Conservation (phyloP, 257 asterid genomes). For the Parsonsia alboflavescens region DNA sequence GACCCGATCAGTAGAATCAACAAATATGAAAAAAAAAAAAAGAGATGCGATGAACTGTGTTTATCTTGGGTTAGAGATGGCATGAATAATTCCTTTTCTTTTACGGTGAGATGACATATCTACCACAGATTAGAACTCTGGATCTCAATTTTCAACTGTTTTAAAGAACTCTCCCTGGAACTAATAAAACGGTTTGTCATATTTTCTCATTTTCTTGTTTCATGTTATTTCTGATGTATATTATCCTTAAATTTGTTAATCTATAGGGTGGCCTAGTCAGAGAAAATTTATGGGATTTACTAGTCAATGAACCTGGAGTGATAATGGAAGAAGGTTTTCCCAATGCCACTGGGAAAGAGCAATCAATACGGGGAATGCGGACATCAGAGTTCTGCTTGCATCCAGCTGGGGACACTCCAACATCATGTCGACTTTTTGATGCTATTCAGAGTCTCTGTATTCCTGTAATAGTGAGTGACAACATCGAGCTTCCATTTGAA, state of each 20-base stretch:
- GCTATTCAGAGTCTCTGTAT: slow-evolving; percentile 93
- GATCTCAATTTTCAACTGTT: no score
- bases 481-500: slow-evolving; percentile 91
- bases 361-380: slow-evolving; percentile 86
- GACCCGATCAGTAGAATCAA: neutral
- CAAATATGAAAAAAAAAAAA: neutral
- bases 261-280: slow-evolving; percentile 81
- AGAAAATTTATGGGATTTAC: slow-evolving; percentile 80
- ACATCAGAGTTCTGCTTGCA: slow-evolving; percentile 90
- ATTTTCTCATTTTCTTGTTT: neutral
- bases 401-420: slow-evolving; percentile 96
- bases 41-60: neutral
- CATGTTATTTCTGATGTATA: neutral
- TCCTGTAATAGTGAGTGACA: slow-evolving; percentile 82
- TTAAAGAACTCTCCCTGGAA: neutral
- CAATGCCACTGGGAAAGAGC: slow-evolving; percentile 86
- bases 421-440: slow-evolving; percentile 88
- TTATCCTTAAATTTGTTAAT: neutral
- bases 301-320: slow-evolving; percentile 57
- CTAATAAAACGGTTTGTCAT: neutral
- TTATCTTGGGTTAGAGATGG: neutral
- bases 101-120: neutral
- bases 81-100: neutral
- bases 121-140: neutral
- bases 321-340: slow-evolving; percentile 94